Percentiles rank a stretch among this genome's conserved stretches.
Conservation (phyloP, 2,329 filamentous ascomycete species). For the Aureobasidium sp. region DNA sequence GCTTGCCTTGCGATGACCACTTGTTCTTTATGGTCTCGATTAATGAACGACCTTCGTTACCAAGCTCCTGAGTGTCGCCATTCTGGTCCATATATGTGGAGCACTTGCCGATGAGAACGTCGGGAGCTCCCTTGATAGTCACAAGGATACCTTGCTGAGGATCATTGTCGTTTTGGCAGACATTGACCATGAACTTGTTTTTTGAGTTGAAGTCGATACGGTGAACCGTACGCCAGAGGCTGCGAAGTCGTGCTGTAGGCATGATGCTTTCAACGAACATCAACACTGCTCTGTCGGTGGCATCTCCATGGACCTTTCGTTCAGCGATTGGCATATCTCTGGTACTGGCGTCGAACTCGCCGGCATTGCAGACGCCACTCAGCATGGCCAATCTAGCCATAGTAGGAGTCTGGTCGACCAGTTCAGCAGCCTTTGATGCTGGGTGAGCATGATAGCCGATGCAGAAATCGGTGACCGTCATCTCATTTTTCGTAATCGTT, state of each 20-base stretch:
- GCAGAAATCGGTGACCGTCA: conserved; percentile 62
- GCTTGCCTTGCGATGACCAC: conserved; percentile 61
- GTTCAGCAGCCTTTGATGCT: conserved; percentile 40
- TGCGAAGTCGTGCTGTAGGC: conserved; percentile 50
- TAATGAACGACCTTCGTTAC: conserved; percentile 42
- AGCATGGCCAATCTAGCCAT: conserved; percentile 52
- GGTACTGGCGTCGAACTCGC: conserved; percentile 62
- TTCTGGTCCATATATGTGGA: conserved; percentile 47
- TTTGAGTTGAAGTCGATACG: conserved; percentile 71
- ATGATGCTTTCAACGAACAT: conserved; percentile 60
- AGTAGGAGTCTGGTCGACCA: conserved; percentile 27
- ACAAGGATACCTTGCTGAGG: conserved; percentile 35
- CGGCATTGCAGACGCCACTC: conserved; percentile 63
- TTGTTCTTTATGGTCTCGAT: conserved; percentile 55
- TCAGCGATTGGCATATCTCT: conserved; percentile 49
- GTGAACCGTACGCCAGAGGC: conserved; percentile 56
- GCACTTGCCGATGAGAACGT: conserved; percentile 60
- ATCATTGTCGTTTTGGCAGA: conserved; percentile 38
- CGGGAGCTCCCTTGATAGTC: conserved; percentile 72
- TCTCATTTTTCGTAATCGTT: conserved; percentile 61
- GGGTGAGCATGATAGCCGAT: conserved; percentile 46
- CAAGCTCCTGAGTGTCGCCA: conserved; percentile 46
- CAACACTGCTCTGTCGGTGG: conserved; percentile 66
- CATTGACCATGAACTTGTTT: conserved; percentile 72
- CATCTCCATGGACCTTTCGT: conserved; percentile 62